Evolutionary conservation across 345 rosid species (phyloP).

Genomic region (Isatis tinctoria): DNA sequence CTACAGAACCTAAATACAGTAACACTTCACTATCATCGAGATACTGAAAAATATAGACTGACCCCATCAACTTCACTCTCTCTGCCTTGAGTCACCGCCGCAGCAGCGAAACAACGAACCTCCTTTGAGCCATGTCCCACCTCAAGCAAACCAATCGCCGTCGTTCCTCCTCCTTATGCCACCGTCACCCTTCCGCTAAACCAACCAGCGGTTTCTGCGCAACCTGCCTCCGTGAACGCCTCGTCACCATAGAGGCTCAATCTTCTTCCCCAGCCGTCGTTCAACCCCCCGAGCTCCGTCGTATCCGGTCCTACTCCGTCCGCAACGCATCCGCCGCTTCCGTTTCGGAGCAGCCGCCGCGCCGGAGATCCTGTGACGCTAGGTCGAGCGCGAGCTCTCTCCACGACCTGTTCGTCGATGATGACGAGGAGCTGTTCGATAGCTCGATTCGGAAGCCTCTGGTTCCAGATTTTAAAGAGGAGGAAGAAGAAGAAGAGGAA

Average conservation of each 20-base stretch:
- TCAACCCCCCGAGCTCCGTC: constrained; percentile 24
- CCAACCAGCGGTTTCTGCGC: constrained; percentile 65
- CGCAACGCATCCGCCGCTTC: constrained; percentile 2
- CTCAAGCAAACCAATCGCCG: constrained; percentile 26
- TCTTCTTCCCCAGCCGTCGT: constrained; percentile 28
- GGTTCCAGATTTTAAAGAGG: constrained; percentile 22
- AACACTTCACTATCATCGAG: background rate
- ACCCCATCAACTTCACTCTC: background rate
- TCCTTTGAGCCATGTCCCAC: constrained; percentile 39
- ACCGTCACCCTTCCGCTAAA: constrained; percentile 52
- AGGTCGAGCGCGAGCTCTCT: constrained; percentile 37
- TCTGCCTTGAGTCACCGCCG: constrained; percentile 19
- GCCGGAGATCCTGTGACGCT: constrained; percentile 51
- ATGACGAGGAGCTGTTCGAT: constrained; percentile 31
- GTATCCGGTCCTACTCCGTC: constrained; percentile 29
- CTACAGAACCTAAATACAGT: background rate
- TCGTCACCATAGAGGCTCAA: constrained; percentile 47
- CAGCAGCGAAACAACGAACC: constrained; percentile 14
- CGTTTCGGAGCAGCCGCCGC: constrained; percentile 44
- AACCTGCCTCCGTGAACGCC: constrained; percentile 78
- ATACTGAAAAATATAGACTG: background rate
- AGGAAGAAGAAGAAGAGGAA: constrained; percentile 26
- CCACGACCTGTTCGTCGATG: constrained; percentile 40
- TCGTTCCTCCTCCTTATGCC: constrained; percentile 48
- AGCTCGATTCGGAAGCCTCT: constrained; percentile 18